Evolutionary conservation across 2,329 filamentous ascomycete species (phyloP), one percentile per base, ranked within the genome.

Genomic region (Tothia fuscella): DNA sequence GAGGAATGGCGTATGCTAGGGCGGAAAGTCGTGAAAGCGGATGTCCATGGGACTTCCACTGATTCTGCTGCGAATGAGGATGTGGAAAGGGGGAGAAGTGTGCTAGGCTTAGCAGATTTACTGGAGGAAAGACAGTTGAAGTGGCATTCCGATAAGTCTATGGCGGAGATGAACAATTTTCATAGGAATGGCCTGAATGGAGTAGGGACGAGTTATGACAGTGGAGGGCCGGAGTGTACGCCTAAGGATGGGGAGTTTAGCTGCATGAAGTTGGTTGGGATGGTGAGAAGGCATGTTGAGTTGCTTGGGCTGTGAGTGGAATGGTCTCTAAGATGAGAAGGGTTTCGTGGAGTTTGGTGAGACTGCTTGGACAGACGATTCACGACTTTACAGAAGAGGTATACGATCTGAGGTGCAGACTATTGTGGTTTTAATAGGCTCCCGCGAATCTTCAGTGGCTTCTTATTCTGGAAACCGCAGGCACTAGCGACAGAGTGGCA

Each of bases 11-110:
- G 51, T 28, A 51, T 38, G 6, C 46, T 70, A 36, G 61, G 61
- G 3, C 65, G 66, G 49, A 62, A 61, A 38, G 64, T 64, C n/a
- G 54, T 71, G 19, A 60, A 54, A 41, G 59, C 58, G 1, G 65
- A 68, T 48, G 51, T 71, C 1, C 33, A 61, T 6, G 66, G 65
- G 14, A n/a, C 25, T 10, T 10, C 26, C n/a, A 19, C 25, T 30
- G 31, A 13, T 9, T 13, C 10, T 7, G 44, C 25, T 6, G 5
- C 26, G 2, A 32, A 45, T 19, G 16, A 20, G 4, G 25, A 33
- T 12, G 14, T 26, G 25, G 22, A n/a, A 6, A 54, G 2, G 53
- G 56, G 7, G 48, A 49, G 43, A 49, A 60, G 56, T 12, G 47
- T 70, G 7, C 44, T 56, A 34, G 51, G 50, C 2, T 42, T 68